phyloP scores from a whole-genome alignment of 345 rosid species.

The Rhodomyrtus tomentosa region DNA sequence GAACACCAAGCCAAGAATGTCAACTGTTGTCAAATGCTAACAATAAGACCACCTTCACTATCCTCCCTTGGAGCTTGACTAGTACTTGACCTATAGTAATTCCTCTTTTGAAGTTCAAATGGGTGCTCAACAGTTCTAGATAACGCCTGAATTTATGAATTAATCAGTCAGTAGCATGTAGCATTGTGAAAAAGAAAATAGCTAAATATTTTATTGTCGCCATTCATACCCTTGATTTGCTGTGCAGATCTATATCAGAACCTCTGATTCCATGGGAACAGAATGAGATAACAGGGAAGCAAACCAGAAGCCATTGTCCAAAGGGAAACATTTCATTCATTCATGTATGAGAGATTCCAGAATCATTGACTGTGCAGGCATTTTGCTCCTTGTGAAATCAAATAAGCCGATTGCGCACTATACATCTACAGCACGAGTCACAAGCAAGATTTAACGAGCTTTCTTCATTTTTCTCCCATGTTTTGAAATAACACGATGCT shows the following conservation, averaged over 20 bases:
- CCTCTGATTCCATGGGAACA: neutral
- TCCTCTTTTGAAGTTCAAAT: neutral
- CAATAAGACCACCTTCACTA: neutral
- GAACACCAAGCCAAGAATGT: neutral
- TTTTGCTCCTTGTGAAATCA: neutral
- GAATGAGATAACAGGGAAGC: neutral
- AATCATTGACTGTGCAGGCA: neutral
- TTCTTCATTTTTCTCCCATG: neutral
- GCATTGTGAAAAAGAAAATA: neutral
- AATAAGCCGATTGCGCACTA: neutral
- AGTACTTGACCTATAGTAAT: neutral
- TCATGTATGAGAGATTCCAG: neutral
- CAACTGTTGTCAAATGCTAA: neutral
- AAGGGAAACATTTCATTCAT: neutral
- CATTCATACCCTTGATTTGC: neutral
- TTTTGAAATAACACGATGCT: neutral
- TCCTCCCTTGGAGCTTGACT: neutral
- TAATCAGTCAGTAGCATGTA: neutral
- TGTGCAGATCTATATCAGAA: neutral
- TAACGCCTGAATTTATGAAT: neutral
- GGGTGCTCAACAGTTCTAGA: neutral
- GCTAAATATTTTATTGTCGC: neutral
- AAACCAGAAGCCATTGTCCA: neutral
- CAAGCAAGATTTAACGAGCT: neutral
- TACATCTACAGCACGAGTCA: neutral